Percentiles rank a stretch among this genome's conserved stretches.
Evolutionary conservation across 164 flowering plant genomes (phyloP).

Genomic region (Nelumbo lutea): DNA sequence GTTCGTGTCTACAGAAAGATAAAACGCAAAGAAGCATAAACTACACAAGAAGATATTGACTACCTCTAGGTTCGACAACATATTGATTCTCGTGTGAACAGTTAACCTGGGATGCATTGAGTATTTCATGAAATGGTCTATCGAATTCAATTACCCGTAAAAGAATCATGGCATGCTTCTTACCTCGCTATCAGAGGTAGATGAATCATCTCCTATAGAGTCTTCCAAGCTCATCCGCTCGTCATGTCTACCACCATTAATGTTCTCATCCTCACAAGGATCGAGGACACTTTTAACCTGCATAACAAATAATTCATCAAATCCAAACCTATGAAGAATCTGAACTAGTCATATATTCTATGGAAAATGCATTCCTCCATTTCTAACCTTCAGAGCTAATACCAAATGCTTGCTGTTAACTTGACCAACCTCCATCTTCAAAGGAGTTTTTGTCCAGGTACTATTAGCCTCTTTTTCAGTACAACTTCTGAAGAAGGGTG

Average conservation of each 20-base stretch:
- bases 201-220: constrained; percentile 46
- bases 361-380: neutral
- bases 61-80: constrained; percentile 71
- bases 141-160: neutral
- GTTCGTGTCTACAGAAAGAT: neutral
- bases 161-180: neutral
- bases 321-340: neutral
- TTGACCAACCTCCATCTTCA: constrained; percentile 89
- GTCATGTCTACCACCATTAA: constrained; percentile 32
- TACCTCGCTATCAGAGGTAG: constrained; percentile 80
- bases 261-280: constrained; percentile 91
- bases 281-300: constrained; percentile 94
- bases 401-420: constrained; percentile 95
- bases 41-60: neutral
- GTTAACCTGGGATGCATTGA: constrained; percentile 33
- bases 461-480: constrained; percentile 66
- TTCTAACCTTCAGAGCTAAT: constrained; percentile 71
- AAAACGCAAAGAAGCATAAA: neutral
- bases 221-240: constrained; percentile 68
- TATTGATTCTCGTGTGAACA: constrained; percentile 51
- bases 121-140: neutral
- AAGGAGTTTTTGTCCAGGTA: constrained; percentile 67
- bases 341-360: neutral
- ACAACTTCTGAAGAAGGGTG: constrained; percentile 88
- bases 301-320: constrained; percentile 2